Base-by-base conservation (phyloP, 352 stramenopile genomes). In the Globisporangium radiosum region DNA sequence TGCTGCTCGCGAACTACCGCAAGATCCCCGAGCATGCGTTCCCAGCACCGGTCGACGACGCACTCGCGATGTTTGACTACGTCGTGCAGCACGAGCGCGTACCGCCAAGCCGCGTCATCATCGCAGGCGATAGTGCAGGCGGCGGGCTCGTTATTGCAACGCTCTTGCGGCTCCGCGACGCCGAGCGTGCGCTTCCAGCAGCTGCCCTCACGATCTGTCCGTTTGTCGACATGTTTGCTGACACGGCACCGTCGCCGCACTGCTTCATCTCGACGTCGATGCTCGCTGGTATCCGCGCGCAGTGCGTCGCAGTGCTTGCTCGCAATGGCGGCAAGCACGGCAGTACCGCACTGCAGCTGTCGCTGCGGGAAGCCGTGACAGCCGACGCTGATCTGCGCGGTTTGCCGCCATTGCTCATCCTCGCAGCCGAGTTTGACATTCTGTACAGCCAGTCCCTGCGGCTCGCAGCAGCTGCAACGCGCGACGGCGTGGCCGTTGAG, bases 1-100 rank as follows among this genome's bases (percentile, higher is more conserved):
- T 82, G 3, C 68, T 82, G 17, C 57, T 85, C 5, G 71, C 64
- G 2, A 73, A 76, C 54, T 78, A 85, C 25, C 72, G 72, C 11
- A 81, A 82, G 42, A 48, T 77, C 14, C 63, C 75, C 0, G 61
- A 73, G 2, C 49, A 71, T 37, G 47, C 58, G 7, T 79, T 79
- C 47, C 71, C 73, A 4, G 64, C 61, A 1, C 71, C 63, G 2
- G 62, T 72, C 0, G 59, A 80, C 47, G 73, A 80, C 45, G 64
- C 64, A 0, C 57, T 75, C 6, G 39, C 39, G 10, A 73, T 75
- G 57, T 82, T 76, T 43, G 63, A 79, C 49, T 76, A 76, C 53
- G 55, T 82, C n/a, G 49, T 82, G n/a, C 38, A 70, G 11, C 52
- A 72, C n/a, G 60, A 75, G 17, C 59, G 65, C 9, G 43, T 80